Base-by-base conservation (phyloP, 768 basidiomycete genomes). In the Suillus plorans region DNA sequence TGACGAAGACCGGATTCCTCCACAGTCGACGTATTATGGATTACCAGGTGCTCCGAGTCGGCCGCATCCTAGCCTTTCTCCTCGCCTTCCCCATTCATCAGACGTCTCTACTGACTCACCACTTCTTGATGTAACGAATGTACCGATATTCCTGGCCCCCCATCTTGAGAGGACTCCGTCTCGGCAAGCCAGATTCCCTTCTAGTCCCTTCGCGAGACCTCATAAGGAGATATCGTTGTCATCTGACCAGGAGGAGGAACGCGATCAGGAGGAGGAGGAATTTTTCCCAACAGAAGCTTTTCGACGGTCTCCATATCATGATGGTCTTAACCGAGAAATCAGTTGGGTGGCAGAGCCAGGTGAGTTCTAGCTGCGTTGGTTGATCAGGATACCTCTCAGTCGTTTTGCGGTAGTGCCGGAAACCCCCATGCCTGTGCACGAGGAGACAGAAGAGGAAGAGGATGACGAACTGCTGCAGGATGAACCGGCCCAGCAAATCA, bases 321-420 rank as follows among this genome's bases (percentile, higher is more conserved):
- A 77, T 58, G 80, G 76, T 37, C 85, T 63, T 61, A 73, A 86
- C 37, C 81, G 88, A 67, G 84, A 87, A 69, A 86, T 87, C 53
- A 94, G 91, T 70, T 94, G 91, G 91, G 80, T 91, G 44, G 90
- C 89, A 49, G 85, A 87, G 56, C 88, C 84, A 72, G 87, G 91
- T 91, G 69, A 69, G 85, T 71, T 36, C 39, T 28, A 16, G 10
- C 10, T 66, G 60, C 66, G 53, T 41, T 28, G n/a, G 53, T 58
- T 2, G 37, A 41, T 47, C n/a, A 22, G n/a, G 14, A 61, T 59
- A 64, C 45, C 28, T 63, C 65, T 58, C 50, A 64, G 22, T 60
- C 52, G 42, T 41, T 61, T 56, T 67, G 37, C 34, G 36, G 37
- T 66, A 87, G 87, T 87, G 28, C 84, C 84, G 52, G 86, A 88